Conservation (phyloP, 495 filamentous ascomycete genomes). For the Parachaetomium inaequale region DNA sequence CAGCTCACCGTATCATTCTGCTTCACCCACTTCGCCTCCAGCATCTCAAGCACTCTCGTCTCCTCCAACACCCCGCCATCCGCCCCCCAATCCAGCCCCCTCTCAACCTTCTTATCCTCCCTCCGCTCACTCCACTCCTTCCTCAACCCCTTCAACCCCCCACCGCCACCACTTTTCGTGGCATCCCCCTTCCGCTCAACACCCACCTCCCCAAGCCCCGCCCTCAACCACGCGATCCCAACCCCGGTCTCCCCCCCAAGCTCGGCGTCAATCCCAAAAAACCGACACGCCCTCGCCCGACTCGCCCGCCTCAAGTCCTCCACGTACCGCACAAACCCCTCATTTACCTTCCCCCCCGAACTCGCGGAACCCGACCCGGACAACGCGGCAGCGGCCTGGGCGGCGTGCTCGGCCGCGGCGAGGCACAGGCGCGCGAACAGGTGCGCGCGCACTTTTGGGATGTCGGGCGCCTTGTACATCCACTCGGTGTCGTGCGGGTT, state of each 20-base stretch:
- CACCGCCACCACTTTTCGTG: not conserved
- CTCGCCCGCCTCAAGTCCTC: slow-evolving; percentile 70
- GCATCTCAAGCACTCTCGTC: slow-evolving; percentile 75
- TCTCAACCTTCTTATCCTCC: slow-evolving; percentile 67
- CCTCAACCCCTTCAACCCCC: slow-evolving; percentile 62
- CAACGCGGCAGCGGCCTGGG: slow-evolving; percentile 50
- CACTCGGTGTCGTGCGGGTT: slow-evolving; percentile 81
- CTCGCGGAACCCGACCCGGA: not conserved
- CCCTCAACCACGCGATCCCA: slow-evolving; percentile 78
- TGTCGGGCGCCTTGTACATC: slow-evolving; percentile 84
- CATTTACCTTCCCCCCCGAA: slow-evolving; percentile 49
- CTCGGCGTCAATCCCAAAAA: slow-evolving; percentile 88
- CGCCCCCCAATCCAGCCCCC: slow-evolving; percentile 66
- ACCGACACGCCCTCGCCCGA: slow-evolving; percentile 78
- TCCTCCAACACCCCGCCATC: slow-evolving; percentile 85
- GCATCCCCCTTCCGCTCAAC: slow-evolving; percentile 40
- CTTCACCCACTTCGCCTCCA: slow-evolving; percentile 86
- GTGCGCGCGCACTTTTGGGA: slow-evolving; percentile 82
- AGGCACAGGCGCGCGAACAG: slow-evolving; percentile 85
- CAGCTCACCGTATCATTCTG: slow-evolving; percentile 88
- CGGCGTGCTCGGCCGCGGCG: slow-evolving; percentile 65
- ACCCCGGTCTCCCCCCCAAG: slow-evolving; percentile 72
- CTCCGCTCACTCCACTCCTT: slow-evolving; percentile 66
- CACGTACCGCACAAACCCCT: slow-evolving; percentile 64
- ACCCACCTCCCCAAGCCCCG: slow-evolving; percentile 67